A percentile compares a stretch with the other conserved stretches of the same genome.
Evolutionary conservation across 495 filamentous ascomycete species (phyloP).

Genomic region (Penicillium angulare): DNA sequence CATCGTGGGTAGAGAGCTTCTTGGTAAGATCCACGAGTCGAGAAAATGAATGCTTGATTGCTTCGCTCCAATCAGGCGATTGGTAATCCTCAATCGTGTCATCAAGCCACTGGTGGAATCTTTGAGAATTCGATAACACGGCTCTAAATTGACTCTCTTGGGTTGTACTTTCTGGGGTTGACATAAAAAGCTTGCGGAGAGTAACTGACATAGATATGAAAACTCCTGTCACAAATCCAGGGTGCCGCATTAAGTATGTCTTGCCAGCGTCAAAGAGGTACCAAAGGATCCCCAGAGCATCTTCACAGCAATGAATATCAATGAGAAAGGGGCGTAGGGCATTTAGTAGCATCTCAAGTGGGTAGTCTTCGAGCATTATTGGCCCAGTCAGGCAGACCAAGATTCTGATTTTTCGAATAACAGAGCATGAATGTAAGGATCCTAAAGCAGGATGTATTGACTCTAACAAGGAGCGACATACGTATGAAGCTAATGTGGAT

Average conservation of each 20-base stretch:
- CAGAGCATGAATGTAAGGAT: slow-evolving; percentile 78
- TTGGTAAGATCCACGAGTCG: slow-evolving; percentile 62
- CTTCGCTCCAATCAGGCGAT: slow-evolving; percentile 45
- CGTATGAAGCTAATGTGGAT: slow-evolving; percentile 66
- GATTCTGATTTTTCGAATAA: slow-evolving; percentile 82
- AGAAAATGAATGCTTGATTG: slow-evolving; percentile 56
- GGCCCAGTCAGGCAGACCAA: slow-evolving; percentile 74
- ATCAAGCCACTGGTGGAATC: slow-evolving; percentile 71
- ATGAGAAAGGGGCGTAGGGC: slow-evolving; percentile 75
- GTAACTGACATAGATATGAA: slow-evolving; percentile 73
- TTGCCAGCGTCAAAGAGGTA: slow-evolving; percentile 75
- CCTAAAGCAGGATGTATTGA: slow-evolving; percentile 85
- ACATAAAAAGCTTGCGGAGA: slow-evolving; percentile 66
- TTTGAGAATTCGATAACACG: slow-evolving; percentile 64
- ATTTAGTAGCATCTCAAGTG: slow-evolving; percentile 88
- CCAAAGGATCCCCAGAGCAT: slow-evolving; percentile 81
- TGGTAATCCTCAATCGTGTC: slow-evolving; percentile 57
- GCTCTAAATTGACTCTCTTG: slow-evolving; percentile 72
- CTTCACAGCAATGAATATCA: slow-evolving; percentile 85
- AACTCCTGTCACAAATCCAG: slow-evolving; percentile 76
- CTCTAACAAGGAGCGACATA: slow-evolving; percentile 75
- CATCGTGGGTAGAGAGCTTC: slow-evolving; percentile 54
- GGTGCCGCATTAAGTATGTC: slow-evolving; percentile 58
- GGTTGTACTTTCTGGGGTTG: slow-evolving; percentile 64
- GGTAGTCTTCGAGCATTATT: slow-evolving; percentile 70